A percentile compares a stretch with the other conserved stretches of the same genome.
Evolutionary conservation across 202 grass and related monocot species (phyloP).

Genomic region (Dendrocalamus latiflorus): DNA sequence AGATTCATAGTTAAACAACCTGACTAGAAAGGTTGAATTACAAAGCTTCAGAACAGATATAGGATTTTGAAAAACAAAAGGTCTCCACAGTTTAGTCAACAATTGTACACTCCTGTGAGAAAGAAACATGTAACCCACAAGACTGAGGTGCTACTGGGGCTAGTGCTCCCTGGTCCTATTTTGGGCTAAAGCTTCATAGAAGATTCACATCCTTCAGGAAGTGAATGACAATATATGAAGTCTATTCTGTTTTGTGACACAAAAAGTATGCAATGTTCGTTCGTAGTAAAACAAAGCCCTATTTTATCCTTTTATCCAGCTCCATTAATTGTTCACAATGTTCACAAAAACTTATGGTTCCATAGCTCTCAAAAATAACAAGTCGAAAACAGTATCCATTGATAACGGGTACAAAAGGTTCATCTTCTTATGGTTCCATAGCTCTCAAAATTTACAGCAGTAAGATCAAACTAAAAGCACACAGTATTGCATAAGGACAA

Average conservation of each 20-base stretch:
- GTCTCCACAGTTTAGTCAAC: neutral
- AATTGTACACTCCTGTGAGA: neutral
- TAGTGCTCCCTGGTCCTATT: neutral
- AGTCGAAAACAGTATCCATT: neutral
- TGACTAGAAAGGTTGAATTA: neutral
- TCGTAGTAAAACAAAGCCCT: neutral
- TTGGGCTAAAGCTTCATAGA: neutral
- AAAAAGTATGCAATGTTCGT: neutral
- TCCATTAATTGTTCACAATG: neutral
- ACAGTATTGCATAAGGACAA: neutral
- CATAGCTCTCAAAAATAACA: constrained; percentile 14
- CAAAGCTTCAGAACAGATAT: neutral
- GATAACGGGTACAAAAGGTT: neutral
- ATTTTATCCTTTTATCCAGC: neutral
- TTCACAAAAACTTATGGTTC: no score
- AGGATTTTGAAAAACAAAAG: neutral
- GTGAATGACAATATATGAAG: neutral
- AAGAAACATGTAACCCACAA: neutral
- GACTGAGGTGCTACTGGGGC: neutral
- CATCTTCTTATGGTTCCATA: constrained; percentile 11
- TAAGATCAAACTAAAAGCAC: neutral
- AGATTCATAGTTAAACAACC: neutral
- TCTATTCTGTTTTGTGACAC: neutral
- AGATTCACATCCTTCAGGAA: neutral
- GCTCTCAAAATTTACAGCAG: neutral